A percentile compares a stretch with the other conserved stretches of the same genome.
Conservation (phyloP, 768 basidiomycete genomes). For the Kwoniella heveanensis region DNA sequence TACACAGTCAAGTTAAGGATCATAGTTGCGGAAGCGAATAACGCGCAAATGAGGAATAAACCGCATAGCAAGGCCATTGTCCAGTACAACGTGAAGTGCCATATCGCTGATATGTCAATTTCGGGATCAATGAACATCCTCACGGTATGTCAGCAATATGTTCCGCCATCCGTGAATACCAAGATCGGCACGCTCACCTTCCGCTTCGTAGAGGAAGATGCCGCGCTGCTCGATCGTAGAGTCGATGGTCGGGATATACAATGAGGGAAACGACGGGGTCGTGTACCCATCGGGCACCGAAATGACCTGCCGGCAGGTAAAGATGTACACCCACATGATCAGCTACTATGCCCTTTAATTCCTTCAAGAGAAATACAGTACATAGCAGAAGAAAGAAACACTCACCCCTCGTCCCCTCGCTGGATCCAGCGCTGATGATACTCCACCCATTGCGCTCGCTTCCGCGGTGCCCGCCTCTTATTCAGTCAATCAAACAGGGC, state of each 20-base stretch:
- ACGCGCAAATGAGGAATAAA: slow-evolving; percentile 38
- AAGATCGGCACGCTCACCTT: slow-evolving; percentile 27
- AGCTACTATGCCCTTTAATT: neutral
- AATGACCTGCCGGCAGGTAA: slow-evolving; percentile 11
- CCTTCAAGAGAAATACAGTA: no score
- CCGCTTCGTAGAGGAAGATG: slow-evolving; percentile 48
- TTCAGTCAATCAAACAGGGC: no score
- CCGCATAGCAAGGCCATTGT: slow-evolving; percentile 35
- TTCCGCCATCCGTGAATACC: neutral
- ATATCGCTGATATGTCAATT: slow-evolving; percentile 46
- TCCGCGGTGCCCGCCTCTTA: neutral
- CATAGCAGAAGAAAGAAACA: no score
- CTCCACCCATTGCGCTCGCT: slow-evolving; percentile 28
- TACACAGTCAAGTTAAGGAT: slow-evolving; percentile 31
- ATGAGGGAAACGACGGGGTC: slow-evolving; percentile 41
- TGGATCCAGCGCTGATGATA: slow-evolving; percentile 36
- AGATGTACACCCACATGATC: slow-evolving; percentile 1
- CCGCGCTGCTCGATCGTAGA: slow-evolving; percentile 30
- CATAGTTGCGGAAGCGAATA: slow-evolving; percentile 34
- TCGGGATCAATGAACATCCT: no score
- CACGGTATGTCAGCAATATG: no score
- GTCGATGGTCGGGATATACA: slow-evolving; percentile 39
- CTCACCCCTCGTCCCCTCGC: slow-evolving; percentile 25
- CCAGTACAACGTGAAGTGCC: slow-evolving; percentile 53
- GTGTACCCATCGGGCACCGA: slow-evolving; percentile 40